Conservation (phyloP, 495 filamentous ascomycete species). For the Hypomontagnella monticulosa region DNA sequence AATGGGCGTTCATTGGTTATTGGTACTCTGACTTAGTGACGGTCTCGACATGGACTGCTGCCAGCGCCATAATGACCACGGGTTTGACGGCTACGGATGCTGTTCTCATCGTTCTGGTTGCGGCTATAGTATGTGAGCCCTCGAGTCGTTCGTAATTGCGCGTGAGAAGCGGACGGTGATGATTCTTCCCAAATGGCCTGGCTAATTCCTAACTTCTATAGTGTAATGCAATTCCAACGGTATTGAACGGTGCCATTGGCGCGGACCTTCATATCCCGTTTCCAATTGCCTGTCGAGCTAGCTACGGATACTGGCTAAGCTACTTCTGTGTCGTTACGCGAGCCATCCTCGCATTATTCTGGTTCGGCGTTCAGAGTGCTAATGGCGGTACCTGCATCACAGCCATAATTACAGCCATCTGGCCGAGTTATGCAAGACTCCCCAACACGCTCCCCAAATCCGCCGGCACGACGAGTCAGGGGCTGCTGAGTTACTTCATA, state of each 20-base stretch:
- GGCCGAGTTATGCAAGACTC: slow-evolving; percentile 65
- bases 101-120: slow-evolving; percentile 39
- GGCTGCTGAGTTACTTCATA: slow-evolving; percentile 68
- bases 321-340: slow-evolving; percentile 72
- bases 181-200: no score
- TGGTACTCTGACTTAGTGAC: slow-evolving; percentile 50
- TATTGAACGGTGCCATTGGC: slow-evolving; percentile 69
- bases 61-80: slow-evolving; percentile 43
- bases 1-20: slow-evolving; percentile 44
- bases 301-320: slow-evolving; percentile 73
- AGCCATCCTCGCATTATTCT: slow-evolving; percentile 71
- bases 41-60: slow-evolving; percentile 43
- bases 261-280: slow-evolving; percentile 71
- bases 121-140: slow-evolving; percentile 43
- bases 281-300: slow-evolving; percentile 70
- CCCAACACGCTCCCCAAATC: slow-evolving; percentile 62
- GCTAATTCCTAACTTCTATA: no score
- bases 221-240: slow-evolving; percentile 63
- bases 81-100: slow-evolving; percentile 43
- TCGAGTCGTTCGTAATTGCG: no score
- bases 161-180: no score
- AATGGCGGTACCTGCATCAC: slow-evolving; percentile 71
- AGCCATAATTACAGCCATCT: slow-evolving; percentile 73
- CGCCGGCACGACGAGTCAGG: slow-evolving; percentile 69
- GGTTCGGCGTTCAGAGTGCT: slow-evolving; percentile 74